phyloP scores from a whole-genome alignment of 2,329 filamentous ascomycete genomes.

The Fusarium keratoplasticum region DNA sequence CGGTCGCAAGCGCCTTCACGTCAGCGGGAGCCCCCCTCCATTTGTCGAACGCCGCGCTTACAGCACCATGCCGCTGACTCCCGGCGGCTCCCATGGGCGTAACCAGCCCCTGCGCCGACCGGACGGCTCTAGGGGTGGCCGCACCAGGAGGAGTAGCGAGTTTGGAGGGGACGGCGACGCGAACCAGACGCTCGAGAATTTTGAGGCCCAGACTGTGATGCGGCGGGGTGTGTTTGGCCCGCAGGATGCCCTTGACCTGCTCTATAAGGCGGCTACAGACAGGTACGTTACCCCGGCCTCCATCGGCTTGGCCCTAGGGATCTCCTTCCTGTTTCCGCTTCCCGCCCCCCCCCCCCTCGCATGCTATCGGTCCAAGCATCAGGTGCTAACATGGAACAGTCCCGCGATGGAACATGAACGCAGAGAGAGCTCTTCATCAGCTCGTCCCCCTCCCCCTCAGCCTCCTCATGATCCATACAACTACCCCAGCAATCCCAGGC shows the following conservation, averaged over 20 bases:
- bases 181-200: conserved; percentile 72
- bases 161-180: conserved; percentile 62
- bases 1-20: conserved; percentile 74
- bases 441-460: conserved; percentile 27
- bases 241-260: conserved; percentile 89
- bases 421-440: conserved; percentile 34
- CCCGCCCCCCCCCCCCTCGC: background rate
- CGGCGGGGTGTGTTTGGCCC: conserved; percentile 84
- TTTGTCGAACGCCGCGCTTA: conserved; percentile 58
- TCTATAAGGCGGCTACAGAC: conserved; percentile 86
- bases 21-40: conserved; percentile 58
- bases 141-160: conserved; percentile 48
- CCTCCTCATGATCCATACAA: conserved; percentile 36
- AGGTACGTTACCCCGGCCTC: conserved; percentile 54
- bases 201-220: conserved; percentile 74
- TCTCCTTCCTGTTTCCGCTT: background rate
- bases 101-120: conserved; percentile 75
- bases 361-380: background rate
- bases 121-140: conserved; percentile 50
- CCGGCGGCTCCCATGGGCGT: conserved; percentile 73
- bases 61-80: conserved; percentile 69
- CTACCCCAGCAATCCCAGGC: conserved; percentile 25
- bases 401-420: conserved; percentile 41
- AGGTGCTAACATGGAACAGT: conserved; percentile 29
- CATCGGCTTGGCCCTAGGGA: background rate